Percentiles rank a stretch among this genome's conserved stretches.
phyloP scores from a whole-genome alignment of 305 asterid genomes.

The Lippia alba region DNA sequence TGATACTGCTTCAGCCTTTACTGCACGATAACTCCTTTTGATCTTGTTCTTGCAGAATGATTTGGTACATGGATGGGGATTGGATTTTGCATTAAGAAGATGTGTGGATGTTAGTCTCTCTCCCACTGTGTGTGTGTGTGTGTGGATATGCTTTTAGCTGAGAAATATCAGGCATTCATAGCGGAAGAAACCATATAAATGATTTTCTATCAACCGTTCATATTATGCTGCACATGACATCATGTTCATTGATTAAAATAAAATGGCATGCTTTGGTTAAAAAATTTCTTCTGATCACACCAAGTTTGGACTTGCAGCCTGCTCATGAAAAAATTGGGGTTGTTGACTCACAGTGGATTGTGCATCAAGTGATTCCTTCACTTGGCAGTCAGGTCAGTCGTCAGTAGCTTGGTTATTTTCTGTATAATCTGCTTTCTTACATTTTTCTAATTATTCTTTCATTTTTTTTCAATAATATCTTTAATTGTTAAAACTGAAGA shows the following conservation, averaged over 20 bases:
- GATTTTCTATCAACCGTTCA: constrained; percentile 11
- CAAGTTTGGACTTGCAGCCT: constrained; percentile 54
- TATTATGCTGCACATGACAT: constrained; percentile 21
- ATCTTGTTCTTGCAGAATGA: constrained; percentile 65
- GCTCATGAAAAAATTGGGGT: constrained; percentile 91
- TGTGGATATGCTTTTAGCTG: neutral
- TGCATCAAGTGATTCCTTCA: constrained; percentile 89
- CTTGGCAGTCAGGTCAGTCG: constrained; percentile 84
- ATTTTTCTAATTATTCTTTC: neutral
- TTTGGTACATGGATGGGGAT: constrained; percentile 93
- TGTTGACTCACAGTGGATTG: constrained; percentile 91
- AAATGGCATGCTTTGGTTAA: constrained; percentile 6
- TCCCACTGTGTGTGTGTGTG: neutral
- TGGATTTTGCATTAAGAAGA: constrained; percentile 89
- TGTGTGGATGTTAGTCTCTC: constrained; percentile 78
- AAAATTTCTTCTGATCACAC: constrained; percentile 23
- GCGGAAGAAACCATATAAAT: neutral
- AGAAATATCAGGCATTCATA: neutral
- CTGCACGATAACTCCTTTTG: neutral
- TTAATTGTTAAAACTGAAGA: too few species aligned
- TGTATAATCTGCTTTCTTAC: neutral
- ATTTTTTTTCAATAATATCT: too few species aligned
- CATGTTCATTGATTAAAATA: neutral
- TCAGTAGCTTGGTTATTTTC: constrained; percentile 18
- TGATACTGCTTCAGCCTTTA: constrained; percentile 15